Base-by-base conservation (phyloP, 208 protist species). In the Acanthamoeba sp. region DNA sequence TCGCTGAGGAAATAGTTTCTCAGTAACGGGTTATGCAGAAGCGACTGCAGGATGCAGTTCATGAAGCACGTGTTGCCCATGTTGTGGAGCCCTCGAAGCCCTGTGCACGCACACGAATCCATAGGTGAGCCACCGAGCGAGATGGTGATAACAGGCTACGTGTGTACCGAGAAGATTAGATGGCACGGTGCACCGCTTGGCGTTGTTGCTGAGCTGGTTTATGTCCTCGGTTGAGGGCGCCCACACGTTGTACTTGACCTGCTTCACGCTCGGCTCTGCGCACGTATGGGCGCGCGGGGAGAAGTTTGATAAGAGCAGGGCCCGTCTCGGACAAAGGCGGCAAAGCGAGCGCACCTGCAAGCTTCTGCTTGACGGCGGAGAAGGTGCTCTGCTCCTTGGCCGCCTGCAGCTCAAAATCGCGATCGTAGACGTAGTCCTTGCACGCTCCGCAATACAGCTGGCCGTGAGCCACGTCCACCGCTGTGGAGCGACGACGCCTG, bases 61-160 rank as follows among this genome's bases (percentile, higher is more conserved):
- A 98, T 97, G 94, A 98, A 98, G 78, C 97, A 98, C 82, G 97
- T 98, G 91, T 98, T 98, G 48, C 97, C 97, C 16, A 98, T 59
- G 87, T 98, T 98, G 78, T 97, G 88, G 40, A 98, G 64, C 29
- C 97, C 97, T 50, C 97, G 94, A 38, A 98, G 94, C 9, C 97
- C 97, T 96, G 69, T 9, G 50, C 73, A 45, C 16, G n/a, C n/a
- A n/a, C n/a, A n/a, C n/a, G n/a, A n/a, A n/a, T n/a, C n/a, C n/a
- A n/a, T n/a, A n/a, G n/a, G n/a, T n/a, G n/a, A n/a, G n/a, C n/a
- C n/a, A n/a, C n/a, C n/a, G n/a, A n/a, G n/a, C n/a, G n/a, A n/a
- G n/a, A n/a, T n/a, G n/a, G n/a, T n/a, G n/a, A n/a, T n/a, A n/a
- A n/a, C n/a, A n/a, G n/a, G n/a, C n/a, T n/a, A n/a, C n/a, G n/a